Evolutionary conservation across 2,329 filamentous ascomycete genomes (phyloP).

Genomic region (Westerdykella sp.): DNA sequence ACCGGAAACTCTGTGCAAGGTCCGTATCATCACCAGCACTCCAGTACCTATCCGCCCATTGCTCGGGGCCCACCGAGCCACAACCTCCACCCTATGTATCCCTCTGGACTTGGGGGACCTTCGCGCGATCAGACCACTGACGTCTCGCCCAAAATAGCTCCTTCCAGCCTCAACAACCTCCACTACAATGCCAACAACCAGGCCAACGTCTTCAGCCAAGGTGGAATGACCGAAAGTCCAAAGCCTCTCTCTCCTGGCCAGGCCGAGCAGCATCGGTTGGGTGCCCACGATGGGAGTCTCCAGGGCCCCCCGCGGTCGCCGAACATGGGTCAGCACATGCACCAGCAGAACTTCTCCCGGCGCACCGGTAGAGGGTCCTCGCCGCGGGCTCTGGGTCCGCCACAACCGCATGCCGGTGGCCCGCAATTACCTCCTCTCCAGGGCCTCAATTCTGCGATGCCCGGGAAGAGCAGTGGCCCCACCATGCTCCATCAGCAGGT

Average conservation of each 20-base stretch:
- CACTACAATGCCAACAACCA: constrained; percentile 28
- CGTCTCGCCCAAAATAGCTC: constrained; percentile 34
- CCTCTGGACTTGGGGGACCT: constrained; percentile 23
- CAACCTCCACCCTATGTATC: constrained; percentile 32
- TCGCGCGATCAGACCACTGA: constrained; percentile 38
- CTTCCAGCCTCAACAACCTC: constrained; percentile 32
- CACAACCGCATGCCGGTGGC: constrained; percentile 35
- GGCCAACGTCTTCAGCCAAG: constrained; percentile 62
- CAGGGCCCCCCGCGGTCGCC: constrained; percentile 55
- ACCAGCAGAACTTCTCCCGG: constrained; percentile 58
- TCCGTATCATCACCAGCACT: constrained; percentile 57
- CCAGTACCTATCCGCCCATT: constrained; percentile 72
- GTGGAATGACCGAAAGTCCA: constrained; percentile 75
- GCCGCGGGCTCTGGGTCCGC: constrained; percentile 41
- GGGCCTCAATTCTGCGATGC: constrained; percentile 33
- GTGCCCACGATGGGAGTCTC: constrained; percentile 43
- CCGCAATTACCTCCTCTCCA: constrained; percentile 41
- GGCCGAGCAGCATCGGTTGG: constrained; percentile 49
- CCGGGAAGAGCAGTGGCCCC: constrained; percentile 26
- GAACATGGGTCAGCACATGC: constrained; percentile 59
- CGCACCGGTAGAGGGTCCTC: constrained; percentile 53
- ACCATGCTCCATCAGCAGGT: constrained; percentile 40
- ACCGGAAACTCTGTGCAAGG: constrained; percentile 48
- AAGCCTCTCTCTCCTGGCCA: constrained; percentile 71
- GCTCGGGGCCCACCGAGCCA: constrained; percentile 34